Base-by-base conservation (phyloP, 495 filamentous ascomycete species). In the Thermothielavioides terrestris region DNA sequence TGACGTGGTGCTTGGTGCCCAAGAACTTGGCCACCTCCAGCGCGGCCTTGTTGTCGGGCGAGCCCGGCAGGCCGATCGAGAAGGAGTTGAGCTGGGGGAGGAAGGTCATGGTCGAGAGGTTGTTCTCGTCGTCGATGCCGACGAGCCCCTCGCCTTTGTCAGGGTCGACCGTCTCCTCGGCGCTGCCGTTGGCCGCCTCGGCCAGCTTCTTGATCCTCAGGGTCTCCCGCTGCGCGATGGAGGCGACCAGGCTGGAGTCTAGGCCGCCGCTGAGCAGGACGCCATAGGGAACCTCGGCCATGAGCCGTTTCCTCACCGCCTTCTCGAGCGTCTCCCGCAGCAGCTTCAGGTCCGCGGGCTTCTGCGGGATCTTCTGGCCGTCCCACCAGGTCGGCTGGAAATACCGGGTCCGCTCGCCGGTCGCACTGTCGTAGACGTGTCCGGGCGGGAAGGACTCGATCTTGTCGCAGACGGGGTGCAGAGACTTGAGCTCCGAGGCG, bases 201-300 rank as follows among this genome's bases (percentile, higher is more conserved):
- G 80, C 67, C 49, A 74, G 76, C 49, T 80, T 75, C 61, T 83
- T 84, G 55, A 90, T 72, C 52, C 87, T 80, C 39, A 86, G 66
- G 4, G 84, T 95, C 66, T 97, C 94, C 26, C 92, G 77, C 70
- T 95, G 89, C 12, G 92, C 94, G 63, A 98, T 98, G 11, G 92
- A 79, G 22, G 92, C 92, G 28, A 96, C 89, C 67, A 98, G 72
- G 62, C 86, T 92, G 25, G 94, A 97, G 71, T 98, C 92, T 40
- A 98, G 77, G 60, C 92, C 92, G 60, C 92, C 92, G 25, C 94
- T 97, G 17, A 98, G 76, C 40, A 98, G 73, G 14, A 98, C 92
- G 68, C 92, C 92, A 65, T 95, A 98, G 15, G 92, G 92, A 39
- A 98, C 92, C 69, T 98, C 92, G 17, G 92, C 92, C 92, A 98